A percentile compares a stretch with the other conserved stretches of the same genome.
These are phyloP conservation scores for Herpetomonas tarakana DNA, from an alignment of 208 protist species.

Conservation along the genomic window DNA sequence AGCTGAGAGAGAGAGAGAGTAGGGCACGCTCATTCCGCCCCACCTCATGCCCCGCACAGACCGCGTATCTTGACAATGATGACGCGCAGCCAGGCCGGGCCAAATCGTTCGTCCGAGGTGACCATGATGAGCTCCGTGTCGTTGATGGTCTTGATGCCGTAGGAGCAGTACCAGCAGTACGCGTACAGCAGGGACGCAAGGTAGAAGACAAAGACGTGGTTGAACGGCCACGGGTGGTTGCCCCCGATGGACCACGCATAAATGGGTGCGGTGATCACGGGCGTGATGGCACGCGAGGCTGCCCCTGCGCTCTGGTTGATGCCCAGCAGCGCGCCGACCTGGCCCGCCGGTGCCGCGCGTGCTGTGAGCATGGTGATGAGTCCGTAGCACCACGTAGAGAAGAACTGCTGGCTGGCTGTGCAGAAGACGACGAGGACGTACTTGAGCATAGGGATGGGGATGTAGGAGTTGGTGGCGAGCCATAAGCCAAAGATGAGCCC, in stretches of 20 bases:
- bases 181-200: constrained; percentile 15
- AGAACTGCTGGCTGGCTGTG: constrained; percentile 29
- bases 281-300: constrained; percentile 34
- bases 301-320: constrained; percentile 65
- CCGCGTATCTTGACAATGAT: not conserved
- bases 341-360: constrained; percentile 24
- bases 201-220: constrained; percentile 56
- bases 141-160: constrained; percentile 18
- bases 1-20: too few species aligned
- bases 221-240: constrained; percentile 34
- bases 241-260: constrained; percentile 57
- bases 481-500: constrained; percentile 2
- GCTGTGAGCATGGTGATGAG: constrained; percentile 61
- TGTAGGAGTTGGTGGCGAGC: constrained; percentile 12
- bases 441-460: not conserved
- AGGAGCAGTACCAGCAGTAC: constrained; percentile 26
- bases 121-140: constrained; percentile 17
- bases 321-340: constrained; percentile 52
- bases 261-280: constrained; percentile 28
- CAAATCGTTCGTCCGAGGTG: not conserved
- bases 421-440: constrained; percentile 25
- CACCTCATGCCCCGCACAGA: too few species aligned
- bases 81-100: not conserved
- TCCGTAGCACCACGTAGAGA: constrained; percentile 54
- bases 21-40: too few species aligned